Base-by-base conservation (phyloP, 306 rosid genomes). In the Begonia peltatifolia region DNA sequence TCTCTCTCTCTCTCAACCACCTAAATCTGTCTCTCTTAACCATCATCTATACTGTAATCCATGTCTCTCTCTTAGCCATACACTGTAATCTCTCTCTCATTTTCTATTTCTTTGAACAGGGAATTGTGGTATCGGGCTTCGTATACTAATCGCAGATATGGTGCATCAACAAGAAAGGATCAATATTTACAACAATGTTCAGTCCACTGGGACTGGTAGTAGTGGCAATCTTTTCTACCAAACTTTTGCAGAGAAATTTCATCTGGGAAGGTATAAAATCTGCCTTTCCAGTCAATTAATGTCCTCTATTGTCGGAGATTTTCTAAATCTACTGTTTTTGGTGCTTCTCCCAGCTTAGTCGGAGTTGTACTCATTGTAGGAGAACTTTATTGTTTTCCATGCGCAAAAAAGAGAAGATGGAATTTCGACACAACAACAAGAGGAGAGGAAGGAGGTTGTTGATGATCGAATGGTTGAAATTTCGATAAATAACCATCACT, bases 111-210 rank as follows among this genome's bases (percentile, higher is more conserved):
- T 46, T 30, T 9, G 25, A 41, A 13, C 2, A 74, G 70, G 79
- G 76, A 59, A 36, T 66, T 14, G 70, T 65, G 38, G 18, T 62
- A 50, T 65, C 73, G 9, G 64, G 56, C 9, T 1, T 59, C 12
- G 64, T 57, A 20, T 69, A 69, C 62, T 54, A 43, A 61, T 47
- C 62, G 50, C 76, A 70, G 53, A 48, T 64, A 9, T 70, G 80
- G 76, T 66, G 70, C 58, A 69, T 74, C 41, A 58, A 67, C 25
- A 50, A 43, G 17, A 75, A 49, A 30, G 76, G 76, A 43, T 76
- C 80, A 11, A 67, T 66, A 54, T 74, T 56, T 66, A 41, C 68
- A 5, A 69, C 73, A 11, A 70, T 75, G 76, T 70, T 74, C 36
- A 62, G 63, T 22, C 80, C 73, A 14, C 51, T 69, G 16, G 57